Evolutionary conservation across 1,139 yeast species (phyloP), one percentile per base, ranked within the genome.

Genomic region (Petasospora fabianii): DNA sequence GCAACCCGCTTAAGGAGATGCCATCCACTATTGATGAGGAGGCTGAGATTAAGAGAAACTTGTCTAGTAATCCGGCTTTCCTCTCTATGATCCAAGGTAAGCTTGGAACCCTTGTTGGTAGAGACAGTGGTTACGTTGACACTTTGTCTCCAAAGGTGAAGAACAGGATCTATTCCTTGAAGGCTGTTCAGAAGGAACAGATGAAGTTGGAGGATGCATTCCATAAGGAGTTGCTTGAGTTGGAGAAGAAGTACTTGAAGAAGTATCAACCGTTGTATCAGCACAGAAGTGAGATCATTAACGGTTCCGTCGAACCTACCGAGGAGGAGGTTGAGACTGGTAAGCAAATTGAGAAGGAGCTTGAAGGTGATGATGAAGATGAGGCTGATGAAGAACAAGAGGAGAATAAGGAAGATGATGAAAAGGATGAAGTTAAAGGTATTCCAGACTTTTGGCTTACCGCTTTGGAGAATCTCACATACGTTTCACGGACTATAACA

Each of bases 391-490:
- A 58, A 8, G 68, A 61, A 16, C 77, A 73, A 24, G 77, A 69
- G 12, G 73, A 65, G 6, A 76, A 69, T 7, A 75, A 69, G 5
- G 69, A 51, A 10, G 55, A 50, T 9, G 73, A 66, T 15, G 74
- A 65, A 7, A 73, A 63, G 12, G 74, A 65, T 7, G 69, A 66
- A 22, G 62, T 65, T 40, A 69, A 69, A 50, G 99, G 99, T 51
- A 77, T 92, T 54, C 97, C 98, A 39, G 80, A 85, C 41, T 92
- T 92, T 72, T 92, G 99, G 99, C 73, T 90, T 56, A 92, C 97
- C 17, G 95, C 97, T 8, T 71, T 92, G 65, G 94, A 85, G 63
- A 92, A 90, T 66, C 70, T 92, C 54, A 77, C 82, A 20, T 80
- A 87, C 26, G 78, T 90, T 31, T 76, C 90, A 24, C 96, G 88